phyloP scores from a whole-genome alignment of 805 yeast genomes.

The Metschnikowia chrysomelidarum region DNA sequence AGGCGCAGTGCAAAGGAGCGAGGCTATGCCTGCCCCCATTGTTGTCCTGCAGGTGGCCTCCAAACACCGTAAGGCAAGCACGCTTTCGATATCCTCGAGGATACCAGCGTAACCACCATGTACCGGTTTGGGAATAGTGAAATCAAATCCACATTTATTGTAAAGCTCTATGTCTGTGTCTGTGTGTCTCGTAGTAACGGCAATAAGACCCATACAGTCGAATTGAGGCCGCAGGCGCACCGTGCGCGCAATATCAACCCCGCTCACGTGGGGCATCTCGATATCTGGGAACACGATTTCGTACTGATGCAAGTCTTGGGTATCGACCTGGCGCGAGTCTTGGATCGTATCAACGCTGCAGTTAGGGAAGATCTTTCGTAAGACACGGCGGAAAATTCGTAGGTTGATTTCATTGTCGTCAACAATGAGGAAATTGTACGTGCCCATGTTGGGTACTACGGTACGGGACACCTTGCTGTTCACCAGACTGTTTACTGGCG shows the following conservation, averaged over 20 bases:
- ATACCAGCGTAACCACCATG: constrained; percentile 20
- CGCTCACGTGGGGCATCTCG: constrained; percentile 44
- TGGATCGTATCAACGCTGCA: constrained; percentile 26
- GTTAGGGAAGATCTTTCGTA: constrained; percentile 35
- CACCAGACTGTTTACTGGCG: too few species aligned
- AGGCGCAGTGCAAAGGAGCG: constrained; percentile 1
- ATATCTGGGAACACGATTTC: constrained; percentile 39
- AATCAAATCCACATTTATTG: constrained; percentile 37
- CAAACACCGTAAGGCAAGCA: constrained; percentile 12
- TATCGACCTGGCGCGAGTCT: constrained; percentile 34
- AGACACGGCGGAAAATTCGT: constrained; percentile 32
- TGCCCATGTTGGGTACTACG: constrained; percentile 13
- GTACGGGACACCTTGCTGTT: constrained; percentile 5
- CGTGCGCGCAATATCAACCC: constrained; percentile 34
- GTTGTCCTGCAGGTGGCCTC: neutral
- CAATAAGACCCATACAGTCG: constrained; percentile 32
- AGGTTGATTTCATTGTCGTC: constrained; percentile 44
- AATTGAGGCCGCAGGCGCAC: constrained; percentile 13
- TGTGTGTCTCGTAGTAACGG: constrained; percentile 38
- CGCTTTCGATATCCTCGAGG: constrained; percentile 20
- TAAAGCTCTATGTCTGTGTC: constrained; percentile 30
- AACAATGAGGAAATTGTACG: constrained; percentile 28
- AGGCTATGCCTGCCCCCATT: neutral
- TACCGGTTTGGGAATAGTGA: constrained; percentile 42
- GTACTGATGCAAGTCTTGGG: constrained; percentile 10